Conservation (phyloP, 371 early-diverging fungal genomes). For the Lichtheimia ornata region DNA sequence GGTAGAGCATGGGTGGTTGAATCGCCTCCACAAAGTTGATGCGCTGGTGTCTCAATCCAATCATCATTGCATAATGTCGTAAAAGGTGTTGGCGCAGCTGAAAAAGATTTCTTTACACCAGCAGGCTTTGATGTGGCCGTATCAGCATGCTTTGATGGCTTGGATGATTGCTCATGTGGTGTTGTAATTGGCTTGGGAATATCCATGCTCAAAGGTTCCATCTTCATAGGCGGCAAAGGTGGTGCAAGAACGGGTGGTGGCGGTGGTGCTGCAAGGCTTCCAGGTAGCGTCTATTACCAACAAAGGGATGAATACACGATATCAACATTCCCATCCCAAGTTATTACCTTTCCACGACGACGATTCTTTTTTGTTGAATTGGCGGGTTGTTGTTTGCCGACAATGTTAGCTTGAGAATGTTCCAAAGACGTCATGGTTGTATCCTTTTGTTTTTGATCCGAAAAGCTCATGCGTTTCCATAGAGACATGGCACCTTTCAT, state of each 20-base stretch:
- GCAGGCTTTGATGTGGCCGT: conserved; percentile 21
- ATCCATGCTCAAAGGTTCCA: conserved; percentile 41
- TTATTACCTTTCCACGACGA: conserved; percentile 16
- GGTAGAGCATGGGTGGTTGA: background rate
- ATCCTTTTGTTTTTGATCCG: background rate
- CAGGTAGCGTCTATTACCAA: conserved; percentile 41
- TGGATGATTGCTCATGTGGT: conserved; percentile 5
- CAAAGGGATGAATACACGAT: too few species aligned
- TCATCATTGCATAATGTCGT: too few species aligned
- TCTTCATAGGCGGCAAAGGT: conserved; percentile 51
- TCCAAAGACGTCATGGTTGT: background rate
- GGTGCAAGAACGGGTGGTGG: conserved; percentile 24
- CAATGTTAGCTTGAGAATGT: background rate
- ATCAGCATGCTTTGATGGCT: conserved; percentile 11
- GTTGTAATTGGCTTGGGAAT: conserved; percentile 11
- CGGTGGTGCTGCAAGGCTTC: conserved; percentile 41
- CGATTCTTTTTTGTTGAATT: conserved; percentile 5
- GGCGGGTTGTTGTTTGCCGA: background rate
- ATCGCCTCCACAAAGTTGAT: background rate
- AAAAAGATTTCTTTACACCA: background rate
- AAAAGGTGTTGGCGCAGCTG: conserved; percentile 6
- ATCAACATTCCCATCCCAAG: background rate
- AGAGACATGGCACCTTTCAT: conserved; percentile 2
- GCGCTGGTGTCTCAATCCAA: background rate
- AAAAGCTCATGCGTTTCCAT: background rate